Evolutionary conservation across 1,284 basidiomycete species (phyloP).

Genomic region (Singerocomus inundabilis): DNA sequence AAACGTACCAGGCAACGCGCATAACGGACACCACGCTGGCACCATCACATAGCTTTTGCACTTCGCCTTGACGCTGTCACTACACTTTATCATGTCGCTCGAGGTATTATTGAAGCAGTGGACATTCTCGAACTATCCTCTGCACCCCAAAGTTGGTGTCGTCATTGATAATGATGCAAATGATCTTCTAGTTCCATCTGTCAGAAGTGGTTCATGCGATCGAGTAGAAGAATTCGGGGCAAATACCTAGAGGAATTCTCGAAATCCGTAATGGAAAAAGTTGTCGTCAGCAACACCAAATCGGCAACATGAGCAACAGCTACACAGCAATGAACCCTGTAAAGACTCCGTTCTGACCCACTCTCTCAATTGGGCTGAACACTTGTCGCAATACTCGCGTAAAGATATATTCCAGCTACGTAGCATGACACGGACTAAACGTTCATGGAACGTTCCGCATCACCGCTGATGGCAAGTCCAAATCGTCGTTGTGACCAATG

Average conservation of each 20-base stretch:
- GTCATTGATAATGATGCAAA: slow-evolving; percentile 3
- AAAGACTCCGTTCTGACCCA: slow-evolving; percentile 20
- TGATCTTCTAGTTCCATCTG: slow-evolving; percentile 13
- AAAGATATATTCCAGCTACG: slow-evolving; percentile 22
- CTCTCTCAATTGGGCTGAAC: slow-evolving; percentile 9
- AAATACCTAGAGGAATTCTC: slow-evolving; percentile 8
- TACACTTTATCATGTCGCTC: slow-evolving; percentile 2
- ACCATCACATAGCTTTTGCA: slow-evolving; percentile 14
- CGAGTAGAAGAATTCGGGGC: slow-evolving; percentile 6
- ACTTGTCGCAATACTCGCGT: slow-evolving; percentile 13
- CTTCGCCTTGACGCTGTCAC: slow-evolving; percentile 8
- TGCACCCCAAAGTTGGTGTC: neutral
- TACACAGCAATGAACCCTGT: slow-evolving; percentile 22
- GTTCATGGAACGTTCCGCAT: slow-evolving; percentile 11
- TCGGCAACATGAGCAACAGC: slow-evolving; percentile 8
- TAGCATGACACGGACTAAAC: slow-evolving; percentile 11
- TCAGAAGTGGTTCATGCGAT: slow-evolving; percentile 6
- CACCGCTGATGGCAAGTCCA: slow-evolving; percentile 30
- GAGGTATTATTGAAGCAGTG: slow-evolving; percentile 10
- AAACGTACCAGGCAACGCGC: slow-evolving; percentile 17
- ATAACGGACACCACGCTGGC: slow-evolving; percentile 12
- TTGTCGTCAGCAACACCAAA: slow-evolving; percentile 7
- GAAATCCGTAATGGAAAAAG: slow-evolving; percentile 12
- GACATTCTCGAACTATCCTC: slow-evolving; percentile 3
- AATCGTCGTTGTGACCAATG: slow-evolving; percentile 37